Evolutionary conservation across 164 flowering plant species (phyloP).

Genomic region (Liriodendron chinense): DNA sequence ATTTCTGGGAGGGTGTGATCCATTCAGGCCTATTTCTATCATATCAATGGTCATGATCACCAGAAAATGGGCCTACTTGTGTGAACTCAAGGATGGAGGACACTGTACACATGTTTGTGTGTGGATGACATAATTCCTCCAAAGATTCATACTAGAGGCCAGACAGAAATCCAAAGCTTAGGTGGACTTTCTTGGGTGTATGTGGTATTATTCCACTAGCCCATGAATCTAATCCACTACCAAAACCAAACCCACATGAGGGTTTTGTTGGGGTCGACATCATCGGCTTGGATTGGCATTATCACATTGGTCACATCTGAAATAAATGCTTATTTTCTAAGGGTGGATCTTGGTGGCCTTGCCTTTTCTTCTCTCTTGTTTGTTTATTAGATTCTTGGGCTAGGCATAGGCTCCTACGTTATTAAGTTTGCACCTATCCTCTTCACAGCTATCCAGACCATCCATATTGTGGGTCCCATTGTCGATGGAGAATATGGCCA

Average conservation of each 20-base stretch:
- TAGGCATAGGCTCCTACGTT: too few relatives aligned
- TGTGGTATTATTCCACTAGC: slow-evolving; percentile 26
- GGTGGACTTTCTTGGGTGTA: slow-evolving; percentile 15
- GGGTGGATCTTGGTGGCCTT: neutral
- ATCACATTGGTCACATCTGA: neutral
- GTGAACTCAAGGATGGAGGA: neutral
- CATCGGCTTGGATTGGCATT: slow-evolving; percentile 11
- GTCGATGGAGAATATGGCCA: too few relatives aligned
- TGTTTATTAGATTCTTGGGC: neutral
- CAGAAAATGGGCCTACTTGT: neutral
- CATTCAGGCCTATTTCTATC: neutral
- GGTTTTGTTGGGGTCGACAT: slow-evolving; percentile 12
- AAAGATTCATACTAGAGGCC: neutral
- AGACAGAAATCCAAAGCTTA: slow-evolving; percentile 13
- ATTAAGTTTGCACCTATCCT: too few relatives aligned
- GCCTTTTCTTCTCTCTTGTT: neutral
- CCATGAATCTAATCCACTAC: slow-evolving; percentile 31
- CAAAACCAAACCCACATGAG: slow-evolving; percentile 5
- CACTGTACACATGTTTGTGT: neutral
- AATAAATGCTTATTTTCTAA: neutral
- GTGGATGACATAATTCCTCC: neutral
- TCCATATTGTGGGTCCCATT: too few relatives aligned
- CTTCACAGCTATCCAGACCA: too few relatives aligned
- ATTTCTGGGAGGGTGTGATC: neutral
- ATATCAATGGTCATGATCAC: neutral